phyloP scores from a whole-genome alignment of 2,329 filamentous ascomycete genomes.

The Rhynchosporium agropyri region DNA sequence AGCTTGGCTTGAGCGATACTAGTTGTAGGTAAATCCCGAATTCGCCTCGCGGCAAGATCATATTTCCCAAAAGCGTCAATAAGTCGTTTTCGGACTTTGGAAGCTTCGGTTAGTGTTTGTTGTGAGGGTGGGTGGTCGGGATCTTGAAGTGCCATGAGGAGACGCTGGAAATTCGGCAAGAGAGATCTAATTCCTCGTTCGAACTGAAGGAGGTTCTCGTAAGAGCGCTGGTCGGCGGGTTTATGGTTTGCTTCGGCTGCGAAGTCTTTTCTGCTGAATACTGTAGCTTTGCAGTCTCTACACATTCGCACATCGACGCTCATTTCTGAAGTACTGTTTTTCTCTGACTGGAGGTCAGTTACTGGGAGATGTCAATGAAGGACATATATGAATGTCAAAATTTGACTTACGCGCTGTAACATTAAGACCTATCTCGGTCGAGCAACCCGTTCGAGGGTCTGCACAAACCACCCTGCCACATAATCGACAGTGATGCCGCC shows the following conservation, averaged over 20 bases:
- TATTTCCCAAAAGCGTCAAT: conserved; percentile 75
- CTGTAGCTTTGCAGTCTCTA: conserved; percentile 76
- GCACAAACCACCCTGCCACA: conserved; percentile 93
- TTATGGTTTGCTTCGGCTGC: conserved; percentile 57
- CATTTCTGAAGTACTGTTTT: conserved; percentile 55
- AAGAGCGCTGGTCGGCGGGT: conserved; percentile 64
- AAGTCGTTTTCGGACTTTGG: conserved; percentile 69
- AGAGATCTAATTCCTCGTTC: conserved; percentile 70
- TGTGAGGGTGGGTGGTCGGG: conserved; percentile 54
- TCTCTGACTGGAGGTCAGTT: conserved; percentile 49
- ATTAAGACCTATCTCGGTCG: conserved; percentile 78
- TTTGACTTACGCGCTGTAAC: conserved; percentile 63
- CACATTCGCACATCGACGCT: conserved; percentile 88
- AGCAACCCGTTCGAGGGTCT: conserved; percentile 82
- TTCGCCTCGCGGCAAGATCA: conserved; percentile 67
- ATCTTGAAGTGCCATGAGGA: conserved; percentile 66
- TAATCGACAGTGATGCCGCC: conserved; percentile 90
- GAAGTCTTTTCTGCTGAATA: conserved; percentile 72
- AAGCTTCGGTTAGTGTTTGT: conserved; percentile 65
- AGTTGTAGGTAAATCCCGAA: conserved; percentile 67
- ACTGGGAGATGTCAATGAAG: conserved; percentile 37
- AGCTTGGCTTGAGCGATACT: conserved; percentile 64
- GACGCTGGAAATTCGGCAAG: conserved; percentile 69
- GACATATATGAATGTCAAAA: conserved; percentile 15
- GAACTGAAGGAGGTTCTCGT: conserved; percentile 70